These are phyloP conservation scores for Croton setiger DNA, from an alignment of 441 rosid species.

Conservation along the genomic window DNA sequence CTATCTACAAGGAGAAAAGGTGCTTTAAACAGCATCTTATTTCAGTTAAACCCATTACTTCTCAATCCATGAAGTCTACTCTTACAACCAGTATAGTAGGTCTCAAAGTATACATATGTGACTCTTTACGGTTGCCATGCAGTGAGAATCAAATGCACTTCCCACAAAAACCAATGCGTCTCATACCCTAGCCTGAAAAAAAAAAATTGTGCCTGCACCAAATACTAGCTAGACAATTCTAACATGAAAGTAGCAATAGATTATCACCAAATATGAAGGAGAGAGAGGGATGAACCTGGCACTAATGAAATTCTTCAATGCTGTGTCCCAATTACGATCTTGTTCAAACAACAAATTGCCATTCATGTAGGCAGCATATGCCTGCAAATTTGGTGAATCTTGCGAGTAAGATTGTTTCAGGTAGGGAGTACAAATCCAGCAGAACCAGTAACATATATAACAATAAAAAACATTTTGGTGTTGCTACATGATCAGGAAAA, in stretches of 20 bases:
- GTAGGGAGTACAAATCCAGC: slow-evolving; percentile 1
- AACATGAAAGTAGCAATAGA: slow-evolving; percentile 7
- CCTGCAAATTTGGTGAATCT: slow-evolving; percentile 42
- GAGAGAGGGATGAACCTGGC: slow-evolving; percentile 70
- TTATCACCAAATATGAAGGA: slow-evolving; percentile 6
- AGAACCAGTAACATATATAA: not conserved
- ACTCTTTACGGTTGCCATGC: not conserved
- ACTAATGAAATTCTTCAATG: slow-evolving; percentile 78
- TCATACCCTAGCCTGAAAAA: not conserved
- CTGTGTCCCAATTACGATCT: slow-evolving; percentile 93
- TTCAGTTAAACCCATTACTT: not conserved
- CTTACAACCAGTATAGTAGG: not conserved
- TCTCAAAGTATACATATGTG: not conserved
- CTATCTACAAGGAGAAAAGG: not conserved
- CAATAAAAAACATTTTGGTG: not conserved
- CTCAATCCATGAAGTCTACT: not conserved
- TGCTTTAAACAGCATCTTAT: not conserved
- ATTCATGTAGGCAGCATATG: slow-evolving; percentile 97
- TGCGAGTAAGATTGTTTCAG: slow-evolving; percentile 2
- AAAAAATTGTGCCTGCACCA: slow-evolving; percentile 2
- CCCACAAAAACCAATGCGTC: not conserved
- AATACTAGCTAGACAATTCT: not conserved
- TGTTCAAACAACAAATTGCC: slow-evolving; percentile 95
- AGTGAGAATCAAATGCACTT: too few relatives aligned
- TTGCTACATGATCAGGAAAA: slow-evolving; percentile 1